Base-by-base conservation (phyloP, 306 rosid genomes). In the Quercus parvula region DNA sequence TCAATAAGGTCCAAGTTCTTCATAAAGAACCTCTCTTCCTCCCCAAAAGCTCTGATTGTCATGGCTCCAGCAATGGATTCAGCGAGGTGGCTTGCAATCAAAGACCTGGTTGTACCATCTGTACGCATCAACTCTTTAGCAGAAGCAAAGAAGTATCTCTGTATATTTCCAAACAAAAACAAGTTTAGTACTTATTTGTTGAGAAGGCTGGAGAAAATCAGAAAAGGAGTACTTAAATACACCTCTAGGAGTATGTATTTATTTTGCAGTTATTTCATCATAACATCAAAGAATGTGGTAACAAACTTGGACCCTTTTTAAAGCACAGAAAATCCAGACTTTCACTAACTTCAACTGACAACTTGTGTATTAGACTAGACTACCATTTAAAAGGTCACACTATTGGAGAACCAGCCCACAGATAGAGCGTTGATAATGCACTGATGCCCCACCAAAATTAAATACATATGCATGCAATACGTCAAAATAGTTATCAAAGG, bases 101-200 rank as follows among this genome's bases (percentile, higher is more conserved):
- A 55, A 61, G 84, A 83, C 75, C 79, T 79, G 20, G 86, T 79
- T 8, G 86, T 83, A 75, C 84, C 86, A 44, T 75, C 67, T 8
- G 73, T 79, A 70, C 84, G 77, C 84, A 83, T 83, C 12, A 79
- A 55, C 78, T 83, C 83, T 55, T 83, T 83, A 18, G 84, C 81
- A 38, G 75, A 71, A 28, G 81, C 81, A 33, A 54, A 44, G 80
- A 70, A 63, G 70, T 83, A 79, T 1, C 77, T 78, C 86, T 83
- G 46, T 7, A 24, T 41, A 30, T 4, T 4, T 27, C 38, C 19
- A 25, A 14, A 62, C 66, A 24, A 59, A 20, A 59, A 49, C 54
- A 12, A 49, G 54, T 49, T 49, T 4, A 49, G 54, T 49, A 49
- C 54, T 49, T 49, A 49, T 49, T 49, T 49, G 54, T 49, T 49